Percentiles rank a stretch among this genome's conserved stretches.
Evolutionary conservation across 345 rosid species (phyloP).

Genomic region (Populus euphratica): DNA sequence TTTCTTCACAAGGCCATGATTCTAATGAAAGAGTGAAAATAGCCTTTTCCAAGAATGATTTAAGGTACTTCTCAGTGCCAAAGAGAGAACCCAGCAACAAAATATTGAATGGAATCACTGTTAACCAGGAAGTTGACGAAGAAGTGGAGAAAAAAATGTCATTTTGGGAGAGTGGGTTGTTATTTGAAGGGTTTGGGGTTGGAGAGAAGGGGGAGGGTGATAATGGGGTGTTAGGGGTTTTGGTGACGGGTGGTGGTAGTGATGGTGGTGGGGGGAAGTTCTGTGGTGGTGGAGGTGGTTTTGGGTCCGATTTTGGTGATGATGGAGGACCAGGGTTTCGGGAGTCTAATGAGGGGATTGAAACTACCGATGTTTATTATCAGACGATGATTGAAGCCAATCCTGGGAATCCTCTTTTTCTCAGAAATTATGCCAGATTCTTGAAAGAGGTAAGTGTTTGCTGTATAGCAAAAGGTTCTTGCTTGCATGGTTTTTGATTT

Average conservation of each 20-base stretch:
- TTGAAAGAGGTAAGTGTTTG: conserved; percentile 66
- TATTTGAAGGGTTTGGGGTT: conserved; percentile 29
- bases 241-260: conserved; percentile 33
- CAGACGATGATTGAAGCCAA: conserved; percentile 77
- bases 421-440: conserved; percentile 77
- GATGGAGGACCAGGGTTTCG: conserved; percentile 27
- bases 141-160: conserved; percentile 17
- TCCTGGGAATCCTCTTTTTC: conserved; percentile 75
- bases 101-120: conserved; percentile 23
- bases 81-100: conserved; percentile 22
- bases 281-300: conserved; percentile 31
- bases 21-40: conserved; percentile 39
- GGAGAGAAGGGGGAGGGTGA: conserved; percentile 7
- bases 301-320: conserved; percentile 37
- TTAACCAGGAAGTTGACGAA: conserved; percentile 50
- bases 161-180: conserved; percentile 7
- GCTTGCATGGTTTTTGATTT: not conserved
- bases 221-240: not conserved
- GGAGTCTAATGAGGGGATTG: conserved; percentile 35
- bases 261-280: conserved; percentile 48
- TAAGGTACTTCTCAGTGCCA: conserved; percentile 35
- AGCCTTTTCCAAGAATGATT: conserved; percentile 57
- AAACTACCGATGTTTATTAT: conserved; percentile 58
- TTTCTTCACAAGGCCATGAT: conserved; percentile 17
- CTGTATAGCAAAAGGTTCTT: not conserved